Conservation (phyloP, 768 basidiomycete species). For the Russula griseocarnosa region DNA sequence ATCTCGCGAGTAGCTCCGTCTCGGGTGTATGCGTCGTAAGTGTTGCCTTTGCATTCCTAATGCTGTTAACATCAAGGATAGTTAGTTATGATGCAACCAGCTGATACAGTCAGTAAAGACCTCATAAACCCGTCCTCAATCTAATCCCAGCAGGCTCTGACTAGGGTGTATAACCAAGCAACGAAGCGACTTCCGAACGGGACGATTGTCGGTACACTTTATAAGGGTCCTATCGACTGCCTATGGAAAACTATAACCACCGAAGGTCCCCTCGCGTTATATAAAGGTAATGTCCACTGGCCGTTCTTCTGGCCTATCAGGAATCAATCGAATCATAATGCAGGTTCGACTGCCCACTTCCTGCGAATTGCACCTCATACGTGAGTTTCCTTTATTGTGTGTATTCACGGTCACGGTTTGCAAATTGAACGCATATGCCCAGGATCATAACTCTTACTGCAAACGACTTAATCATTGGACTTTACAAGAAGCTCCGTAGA, state of each 20-base stretch:
- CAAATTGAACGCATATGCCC: conserved; percentile 12
- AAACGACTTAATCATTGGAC: conserved; percentile 70
- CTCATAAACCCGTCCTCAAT: not conserved
- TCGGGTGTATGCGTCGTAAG: conserved; percentile 90
- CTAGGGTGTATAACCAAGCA: conserved; percentile 95
- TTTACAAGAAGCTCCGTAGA: conserved; percentile 50
- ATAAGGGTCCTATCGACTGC: conserved; percentile 92
- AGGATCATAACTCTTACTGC: conserved; percentile 89
- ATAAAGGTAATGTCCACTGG: conserved; percentile 61
- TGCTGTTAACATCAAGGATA: conserved; percentile 33
- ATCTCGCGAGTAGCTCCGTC: conserved; percentile 79
- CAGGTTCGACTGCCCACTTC: conserved; percentile 92
- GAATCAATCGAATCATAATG: not conserved
- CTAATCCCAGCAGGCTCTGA: conserved; percentile 56
- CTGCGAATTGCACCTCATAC: conserved; percentile 90
- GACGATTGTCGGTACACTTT: conserved; percentile 66
- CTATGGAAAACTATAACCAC: conserved; percentile 91
- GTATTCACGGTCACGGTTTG: not conserved
- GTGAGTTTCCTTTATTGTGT: conserved; percentile 41
- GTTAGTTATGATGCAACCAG: conserved; percentile 93
- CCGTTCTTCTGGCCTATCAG: not conserved
- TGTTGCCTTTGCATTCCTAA: conserved; percentile 23
- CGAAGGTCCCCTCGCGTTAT: conserved; percentile 92
- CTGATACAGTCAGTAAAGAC: conserved; percentile 64
- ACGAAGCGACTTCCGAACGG: conserved; percentile 69